Conservation (phyloP, 345 rosid genomes). For the Schrenkiella parvula region DNA sequence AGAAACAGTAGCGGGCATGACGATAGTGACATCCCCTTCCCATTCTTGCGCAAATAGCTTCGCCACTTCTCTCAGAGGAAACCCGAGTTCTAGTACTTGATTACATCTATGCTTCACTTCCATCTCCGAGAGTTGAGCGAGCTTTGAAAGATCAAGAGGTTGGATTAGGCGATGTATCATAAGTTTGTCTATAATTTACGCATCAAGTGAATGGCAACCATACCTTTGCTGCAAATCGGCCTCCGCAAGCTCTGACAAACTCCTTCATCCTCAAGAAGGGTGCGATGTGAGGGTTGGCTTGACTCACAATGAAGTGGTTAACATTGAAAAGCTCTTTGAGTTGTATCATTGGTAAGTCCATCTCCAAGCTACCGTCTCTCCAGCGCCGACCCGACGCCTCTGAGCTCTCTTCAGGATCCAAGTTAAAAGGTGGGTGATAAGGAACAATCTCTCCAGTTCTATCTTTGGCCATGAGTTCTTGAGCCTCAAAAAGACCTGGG, state of each 20-base stretch:
- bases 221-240: constrained; percentile 96
- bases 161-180: neutral
- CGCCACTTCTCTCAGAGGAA: constrained; percentile 88
- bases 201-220: neutral
- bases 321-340: constrained; percentile 94
- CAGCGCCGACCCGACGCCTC: constrained; percentile 63
- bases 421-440: constrained; percentile 83
- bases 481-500: constrained; percentile 97
- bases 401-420: constrained; percentile 68
- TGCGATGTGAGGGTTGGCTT: constrained; percentile 93
- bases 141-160: constrained; percentile 34
- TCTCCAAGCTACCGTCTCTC: constrained; percentile 99
- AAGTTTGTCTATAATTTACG: neutral
- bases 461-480: constrained; percentile 98
- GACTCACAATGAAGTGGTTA: constrained; percentile 94
- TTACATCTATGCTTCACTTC: constrained; percentile 94
- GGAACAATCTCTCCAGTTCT: constrained; percentile 95
- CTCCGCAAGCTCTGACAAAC: constrained; percentile 78
- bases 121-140: constrained; percentile 85
- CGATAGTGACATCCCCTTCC: constrained; percentile 99
- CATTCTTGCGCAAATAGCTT: constrained; percentile 92
- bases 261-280: constrained; percentile 86
- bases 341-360: constrained; percentile 95
- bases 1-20: constrained; percentile 90
- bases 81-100: constrained; percentile 78